Percentiles rank a stretch among this genome's conserved stretches.
These are phyloP conservation scores for Paramecium octaurelia DNA, from an alignment of 73 alveolate genomes.

Conservation along the genomic window DNA sequence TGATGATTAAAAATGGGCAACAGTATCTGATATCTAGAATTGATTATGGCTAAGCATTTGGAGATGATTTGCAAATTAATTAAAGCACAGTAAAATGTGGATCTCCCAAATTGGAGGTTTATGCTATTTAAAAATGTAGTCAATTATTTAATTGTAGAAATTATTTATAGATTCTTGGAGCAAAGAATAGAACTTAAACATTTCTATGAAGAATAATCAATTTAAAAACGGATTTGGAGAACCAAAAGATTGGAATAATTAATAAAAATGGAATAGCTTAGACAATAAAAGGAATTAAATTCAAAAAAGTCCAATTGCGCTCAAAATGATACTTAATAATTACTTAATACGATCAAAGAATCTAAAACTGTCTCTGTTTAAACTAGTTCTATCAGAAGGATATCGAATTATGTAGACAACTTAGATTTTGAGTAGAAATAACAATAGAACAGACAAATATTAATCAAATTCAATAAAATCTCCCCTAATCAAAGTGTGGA, in stretches of 20 bases:
- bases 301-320: not conserved
- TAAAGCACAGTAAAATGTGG: constrained; percentile 20
- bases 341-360: not conserved
- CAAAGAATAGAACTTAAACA: not conserved
- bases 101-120: not conserved
- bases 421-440: not conserved
- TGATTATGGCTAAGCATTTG: constrained; percentile 9
- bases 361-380: not conserved
- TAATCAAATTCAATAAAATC: not conserved
- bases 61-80: not conserved
- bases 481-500: not conserved
- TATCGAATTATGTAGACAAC: not conserved
- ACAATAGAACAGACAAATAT: not conserved
- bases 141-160: not conserved
- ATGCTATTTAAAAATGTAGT: not conserved
- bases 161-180: not conserved
- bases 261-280: not conserved
- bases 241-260: not conserved
- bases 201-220: not conserved
- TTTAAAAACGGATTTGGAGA: not conserved
- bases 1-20: not conserved
- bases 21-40: not conserved
- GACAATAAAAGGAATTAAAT: not conserved
- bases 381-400: not conserved
- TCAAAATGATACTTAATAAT: not conserved